A percentile compares a stretch with the other conserved stretches of the same genome.
phyloP scores from a whole-genome alignment of 305 asterid species.

The Fraxinus xanthoxyloides region DNA sequence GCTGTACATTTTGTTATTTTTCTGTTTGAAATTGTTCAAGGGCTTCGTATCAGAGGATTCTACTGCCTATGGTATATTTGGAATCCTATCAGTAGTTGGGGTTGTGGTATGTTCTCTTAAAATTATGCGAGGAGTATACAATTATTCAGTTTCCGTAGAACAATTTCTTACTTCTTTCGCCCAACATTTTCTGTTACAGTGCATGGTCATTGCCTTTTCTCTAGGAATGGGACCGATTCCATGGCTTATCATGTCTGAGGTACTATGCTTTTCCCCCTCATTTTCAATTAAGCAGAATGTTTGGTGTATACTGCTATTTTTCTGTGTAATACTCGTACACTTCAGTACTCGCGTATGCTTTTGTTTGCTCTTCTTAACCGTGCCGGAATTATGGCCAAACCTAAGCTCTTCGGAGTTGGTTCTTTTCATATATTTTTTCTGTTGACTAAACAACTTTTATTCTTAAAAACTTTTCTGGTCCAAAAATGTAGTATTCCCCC shows the following conservation, averaged over 20 bases:
- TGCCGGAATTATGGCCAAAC: neutral
- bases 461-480: neutral
- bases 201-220: constrained; percentile 69
- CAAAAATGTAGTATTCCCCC: neutral
- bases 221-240: constrained; percentile 98
- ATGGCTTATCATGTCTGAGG: constrained; percentile 99
- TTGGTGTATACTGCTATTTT: neutral
- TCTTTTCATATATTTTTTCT: neutral
- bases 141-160: constrained; percentile 9
- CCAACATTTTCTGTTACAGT: constrained; percentile 38
- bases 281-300: neutral
- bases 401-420: neutral
- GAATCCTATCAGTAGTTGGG: constrained; percentile 73
- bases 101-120: constrained; percentile 64
- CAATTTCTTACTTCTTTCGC: constrained; percentile 16
- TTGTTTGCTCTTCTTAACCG: neutral
- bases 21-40: constrained; percentile 33
- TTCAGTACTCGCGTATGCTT: neutral
- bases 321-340: neutral
- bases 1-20: constrained; percentile 7
- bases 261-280: constrained; percentile 24
- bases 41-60: constrained; percentile 52
- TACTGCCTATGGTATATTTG: constrained; percentile 46
- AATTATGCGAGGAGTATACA: neutral
- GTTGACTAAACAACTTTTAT: neutral